phyloP scores from a whole-genome alignment of 2,329 filamentous ascomycete species.

The Beauveria asiatica region DNA sequence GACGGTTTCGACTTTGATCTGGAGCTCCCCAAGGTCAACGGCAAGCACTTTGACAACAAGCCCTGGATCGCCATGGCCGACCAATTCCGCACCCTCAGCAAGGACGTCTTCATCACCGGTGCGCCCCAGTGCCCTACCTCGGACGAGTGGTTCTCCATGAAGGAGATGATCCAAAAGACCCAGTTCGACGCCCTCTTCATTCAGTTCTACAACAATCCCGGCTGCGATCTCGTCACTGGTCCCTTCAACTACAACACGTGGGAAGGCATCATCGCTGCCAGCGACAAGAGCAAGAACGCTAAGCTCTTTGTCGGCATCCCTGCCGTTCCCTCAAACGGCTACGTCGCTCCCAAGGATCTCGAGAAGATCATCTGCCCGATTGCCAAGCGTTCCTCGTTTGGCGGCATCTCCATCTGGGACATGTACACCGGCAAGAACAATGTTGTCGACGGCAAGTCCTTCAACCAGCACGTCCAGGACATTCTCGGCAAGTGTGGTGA shows the following conservation, averaged over 20 bases:
- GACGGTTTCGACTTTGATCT: slow-evolving; percentile 38
- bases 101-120: slow-evolving; percentile 30
- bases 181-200: slow-evolving; percentile 36
- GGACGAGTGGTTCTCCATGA: slow-evolving; percentile 22
- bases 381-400: slow-evolving; percentile 30
- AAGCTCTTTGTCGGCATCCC: slow-evolving; percentile 40
- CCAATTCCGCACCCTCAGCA: slow-evolving; percentile 24
- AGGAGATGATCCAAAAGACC: slow-evolving; percentile 30
- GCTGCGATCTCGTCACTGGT: slow-evolving; percentile 26
- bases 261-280: slow-evolving; percentile 25
- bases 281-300: slow-evolving; percentile 28
- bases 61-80: slow-evolving; percentile 32
- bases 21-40: slow-evolving; percentile 26
- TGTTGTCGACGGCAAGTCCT: slow-evolving; percentile 25
- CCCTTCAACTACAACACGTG: slow-evolving; percentile 37
- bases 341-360: slow-evolving; percentile 25
- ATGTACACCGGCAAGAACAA: slow-evolving; percentile 27
- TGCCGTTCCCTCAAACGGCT: slow-evolving; percentile 19
- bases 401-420: slow-evolving; percentile 40
- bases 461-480: slow-evolving; percentile 28
- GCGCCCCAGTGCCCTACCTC: slow-evolving; percentile 36
- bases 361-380: slow-evolving; percentile 31
- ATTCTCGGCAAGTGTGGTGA: slow-evolving; percentile 29
- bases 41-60: slow-evolving; percentile 15
- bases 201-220: slow-evolving; percentile 41